Evolutionary conservation across 2,329 filamentous ascomycete genomes (phyloP).

Genomic region (Arthrobotrys entomopaga): DNA sequence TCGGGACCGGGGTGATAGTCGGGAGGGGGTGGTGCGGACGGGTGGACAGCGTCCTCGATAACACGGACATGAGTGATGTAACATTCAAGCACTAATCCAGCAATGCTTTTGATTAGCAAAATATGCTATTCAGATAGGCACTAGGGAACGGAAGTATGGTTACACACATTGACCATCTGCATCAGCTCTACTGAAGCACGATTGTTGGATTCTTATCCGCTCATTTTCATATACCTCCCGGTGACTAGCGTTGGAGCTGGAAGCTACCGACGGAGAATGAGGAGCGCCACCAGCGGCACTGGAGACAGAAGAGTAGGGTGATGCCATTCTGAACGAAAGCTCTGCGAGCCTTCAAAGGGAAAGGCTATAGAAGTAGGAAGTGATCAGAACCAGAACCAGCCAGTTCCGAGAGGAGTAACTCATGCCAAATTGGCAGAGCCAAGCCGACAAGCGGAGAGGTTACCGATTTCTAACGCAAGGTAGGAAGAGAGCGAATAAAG

Average conservation of each 20-base stretch:
- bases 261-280: constrained; percentile 55
- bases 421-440: constrained; percentile 17
- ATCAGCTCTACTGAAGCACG: constrained; percentile 91
- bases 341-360: too few species aligned
- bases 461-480: neutral
- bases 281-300: constrained; percentile 39
- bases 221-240: constrained; percentile 89
- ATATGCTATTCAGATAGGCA: constrained; percentile 10
- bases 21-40: constrained; percentile 84
- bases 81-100: constrained; percentile 77
- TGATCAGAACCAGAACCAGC: neutral
- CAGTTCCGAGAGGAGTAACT: neutral
- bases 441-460: neutral
- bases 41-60: constrained; percentile 83
- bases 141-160: constrained; percentile 34
- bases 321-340: constrained; percentile 28
- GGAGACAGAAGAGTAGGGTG: constrained; percentile 44
- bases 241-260: constrained; percentile 52
- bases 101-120: neutral
- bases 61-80: constrained; percentile 98
- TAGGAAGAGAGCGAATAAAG: neutral
- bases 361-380: neutral
- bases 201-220: constrained; percentile 91
- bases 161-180: constrained; percentile 82
- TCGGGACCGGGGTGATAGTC: constrained; percentile 72